Conservation (phyloP, 169 alveolate genomes). For the Eimeria sp. region DNA sequence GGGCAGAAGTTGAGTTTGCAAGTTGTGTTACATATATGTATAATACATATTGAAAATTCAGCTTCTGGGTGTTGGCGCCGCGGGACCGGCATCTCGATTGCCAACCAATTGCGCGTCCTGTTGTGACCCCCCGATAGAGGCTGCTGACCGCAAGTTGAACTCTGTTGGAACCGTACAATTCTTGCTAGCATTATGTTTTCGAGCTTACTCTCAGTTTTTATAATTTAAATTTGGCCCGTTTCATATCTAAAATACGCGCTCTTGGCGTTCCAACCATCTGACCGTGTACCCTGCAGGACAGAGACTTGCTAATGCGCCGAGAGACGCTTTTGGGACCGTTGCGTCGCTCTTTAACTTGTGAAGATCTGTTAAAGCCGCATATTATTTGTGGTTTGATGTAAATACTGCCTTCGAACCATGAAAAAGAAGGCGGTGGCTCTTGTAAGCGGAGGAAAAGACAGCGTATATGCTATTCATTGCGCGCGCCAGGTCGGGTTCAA, state of each 20-base stretch:
- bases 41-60: not conserved
- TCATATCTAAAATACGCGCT: not conserved
- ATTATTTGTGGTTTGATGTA: not conserved
- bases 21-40: too few relatives aligned
- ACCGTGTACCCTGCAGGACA: not conserved
- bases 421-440: slow-evolving; percentile 89
- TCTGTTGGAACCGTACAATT: too few relatives aligned
- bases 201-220: not conserved
- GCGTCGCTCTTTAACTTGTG: not conserved
- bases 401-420: not conserved
- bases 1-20: too few relatives aligned
- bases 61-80: not conserved
- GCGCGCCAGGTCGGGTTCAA: slow-evolving; percentile 85
- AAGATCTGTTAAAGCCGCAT: not conserved
- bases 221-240: not conserved
- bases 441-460: slow-evolving; percentile 94
- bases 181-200: too few relatives aligned
- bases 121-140: not conserved
- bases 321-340: not conserved
- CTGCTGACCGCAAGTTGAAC: too few relatives aligned
- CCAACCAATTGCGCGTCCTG: not conserved
- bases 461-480: slow-evolving; percentile 87
- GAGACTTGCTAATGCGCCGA: not conserved
- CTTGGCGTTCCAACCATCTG: not conserved
- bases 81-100: slow-evolving; percentile 33